Conservation (phyloP, 2,329 filamentous ascomycete genomes). For the Alternaria sp. region DNA sequence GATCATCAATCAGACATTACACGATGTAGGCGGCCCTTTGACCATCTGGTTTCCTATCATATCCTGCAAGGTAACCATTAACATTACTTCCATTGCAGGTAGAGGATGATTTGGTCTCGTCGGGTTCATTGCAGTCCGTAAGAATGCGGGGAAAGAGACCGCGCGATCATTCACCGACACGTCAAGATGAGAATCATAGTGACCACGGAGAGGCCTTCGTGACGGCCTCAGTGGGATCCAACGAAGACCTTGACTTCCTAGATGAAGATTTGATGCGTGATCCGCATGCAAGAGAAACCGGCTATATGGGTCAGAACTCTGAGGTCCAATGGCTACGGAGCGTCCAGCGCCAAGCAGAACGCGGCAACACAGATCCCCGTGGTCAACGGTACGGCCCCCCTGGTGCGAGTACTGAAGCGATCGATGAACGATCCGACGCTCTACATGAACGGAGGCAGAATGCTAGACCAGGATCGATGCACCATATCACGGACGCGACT, state of each 20-base stretch:
- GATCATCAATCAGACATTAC: slow-evolving; percentile 27
- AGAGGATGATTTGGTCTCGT: slow-evolving; percentile 28
- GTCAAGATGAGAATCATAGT: not conserved
- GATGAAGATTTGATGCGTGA: slow-evolving; percentile 43
- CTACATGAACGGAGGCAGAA: slow-evolving; percentile 29
- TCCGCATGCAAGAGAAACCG: slow-evolving; percentile 41
- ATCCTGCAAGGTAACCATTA: not conserved
- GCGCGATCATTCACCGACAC: slow-evolving; percentile 5
- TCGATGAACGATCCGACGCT: slow-evolving; percentile 25
- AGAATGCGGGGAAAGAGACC: slow-evolving; percentile 27
- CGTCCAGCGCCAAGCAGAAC: slow-evolving; percentile 35
- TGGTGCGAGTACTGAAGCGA: slow-evolving; percentile 20
- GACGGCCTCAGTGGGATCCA: slow-evolving; percentile 37
- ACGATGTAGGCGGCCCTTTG: slow-evolving; percentile 21
- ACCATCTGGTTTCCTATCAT: too few relatives aligned
- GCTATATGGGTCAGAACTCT: slow-evolving; percentile 47
- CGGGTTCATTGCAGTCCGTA: slow-evolving; percentile 1
- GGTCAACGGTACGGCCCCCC: slow-evolving; percentile 31
- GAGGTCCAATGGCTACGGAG: slow-evolving; percentile 47
- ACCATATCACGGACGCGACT: slow-evolving; percentile 35
- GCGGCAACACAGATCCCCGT: slow-evolving; percentile 13
- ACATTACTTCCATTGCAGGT: slow-evolving; percentile 16
- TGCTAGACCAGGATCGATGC: slow-evolving; percentile 17
- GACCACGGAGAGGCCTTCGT: slow-evolving; percentile 31
- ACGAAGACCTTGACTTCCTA: slow-evolving; percentile 40